A percentile compares a stretch with the other conserved stretches of the same genome.
Conservation (phyloP, 2,329 filamentous ascomycete genomes). For the Penicillium frequentans region DNA sequence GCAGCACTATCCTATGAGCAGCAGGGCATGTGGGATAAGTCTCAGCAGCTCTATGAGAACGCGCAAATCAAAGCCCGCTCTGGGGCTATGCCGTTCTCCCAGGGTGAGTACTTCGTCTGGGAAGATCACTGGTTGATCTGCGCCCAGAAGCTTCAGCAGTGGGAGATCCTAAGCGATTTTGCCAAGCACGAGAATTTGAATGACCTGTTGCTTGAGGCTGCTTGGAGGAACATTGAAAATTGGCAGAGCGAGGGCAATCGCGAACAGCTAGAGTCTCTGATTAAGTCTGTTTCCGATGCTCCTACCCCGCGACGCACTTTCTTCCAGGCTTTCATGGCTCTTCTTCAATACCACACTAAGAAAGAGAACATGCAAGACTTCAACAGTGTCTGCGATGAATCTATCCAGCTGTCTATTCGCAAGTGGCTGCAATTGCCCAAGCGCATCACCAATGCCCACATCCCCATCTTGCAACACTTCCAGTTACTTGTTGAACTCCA, state of each 20-base stretch:
- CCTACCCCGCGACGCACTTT: conserved; percentile 91
- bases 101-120: conserved; percentile 98
- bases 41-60: conserved; percentile 92
- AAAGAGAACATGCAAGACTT: conserved; percentile 80
- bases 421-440: conserved; percentile 99
- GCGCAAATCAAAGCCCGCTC: conserved; percentile 97
- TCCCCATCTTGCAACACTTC: conserved; percentile 94
- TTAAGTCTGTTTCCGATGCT: conserved; percentile 96
- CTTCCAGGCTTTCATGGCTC: conserved; percentile 97
- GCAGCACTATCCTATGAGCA: conserved; percentile 97
- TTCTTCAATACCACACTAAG: conserved; percentile 91
- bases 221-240: conserved; percentile 92
- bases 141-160: conserved; percentile 96
- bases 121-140: conserved; percentile 99
- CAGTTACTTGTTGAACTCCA: conserved; percentile 96
- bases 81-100: conserved; percentile 92
- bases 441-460: conserved; percentile 90
- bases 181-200: conserved; percentile 99
- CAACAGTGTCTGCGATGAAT: conserved; percentile 88
- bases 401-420: conserved; percentile 92
- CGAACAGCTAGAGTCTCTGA: conserved; percentile 85
- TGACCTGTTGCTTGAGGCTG: conserved; percentile 90
- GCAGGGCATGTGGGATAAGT: conserved; percentile 99
- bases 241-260: conserved; percentile 86
- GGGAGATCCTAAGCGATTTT: conserved; percentile 96